A percentile compares a stretch with the other conserved stretches of the same genome.
Conservation (phyloP, 2,329 filamentous ascomycete genomes). For the Thielaviopsis punctulata region DNA sequence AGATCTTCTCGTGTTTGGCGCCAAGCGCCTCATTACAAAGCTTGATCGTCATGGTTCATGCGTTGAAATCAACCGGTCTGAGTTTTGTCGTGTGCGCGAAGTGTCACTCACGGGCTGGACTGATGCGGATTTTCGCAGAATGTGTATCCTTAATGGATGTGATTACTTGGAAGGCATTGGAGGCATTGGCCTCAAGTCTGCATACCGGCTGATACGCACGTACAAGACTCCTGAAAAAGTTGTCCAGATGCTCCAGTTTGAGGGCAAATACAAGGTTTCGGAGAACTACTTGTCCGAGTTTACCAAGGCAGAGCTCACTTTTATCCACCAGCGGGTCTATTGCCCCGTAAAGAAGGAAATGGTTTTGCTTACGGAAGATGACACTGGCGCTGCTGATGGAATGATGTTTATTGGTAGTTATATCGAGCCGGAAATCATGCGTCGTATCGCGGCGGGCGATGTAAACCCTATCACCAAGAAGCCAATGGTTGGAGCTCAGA, state of each 20-base stretch:
- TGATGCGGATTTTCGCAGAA: slow-evolving; percentile 75
- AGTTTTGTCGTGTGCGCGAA: slow-evolving; percentile 79
- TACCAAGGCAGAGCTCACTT: slow-evolving; percentile 75
- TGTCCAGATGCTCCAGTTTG: slow-evolving; percentile 69
- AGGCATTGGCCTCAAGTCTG: slow-evolving; percentile 81
- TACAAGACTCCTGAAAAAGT: slow-evolving; percentile 75
- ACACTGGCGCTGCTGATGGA: slow-evolving; percentile 45
- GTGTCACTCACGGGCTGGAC: slow-evolving; percentile 84
- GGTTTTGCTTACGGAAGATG: slow-evolving; percentile 55
- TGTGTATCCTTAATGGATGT: slow-evolving; percentile 93
- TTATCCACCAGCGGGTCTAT: slow-evolving; percentile 87
- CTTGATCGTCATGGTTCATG: slow-evolving; percentile 87
- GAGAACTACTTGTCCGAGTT: slow-evolving; percentile 68
- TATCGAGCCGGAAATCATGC: slow-evolving; percentile 52
- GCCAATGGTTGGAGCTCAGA: slow-evolving; percentile 29
- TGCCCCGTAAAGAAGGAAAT: slow-evolving; percentile 56
- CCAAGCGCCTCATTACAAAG: slow-evolving; percentile 79
- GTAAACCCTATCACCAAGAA: slow-evolving; percentile 81
- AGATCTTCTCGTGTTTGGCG: slow-evolving; percentile 87
- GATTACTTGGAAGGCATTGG: slow-evolving; percentile 82
- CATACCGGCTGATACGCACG: slow-evolving; percentile 77
- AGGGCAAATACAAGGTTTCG: slow-evolving; percentile 69
- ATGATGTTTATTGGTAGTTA: slow-evolving; percentile 69
- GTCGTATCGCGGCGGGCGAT: slow-evolving; percentile 61
- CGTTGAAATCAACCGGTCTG: slow-evolving; percentile 73